phyloP scores from a whole-genome alignment of 1,284 basidiomycete species.

The Moniliophthora roreri region DNA sequence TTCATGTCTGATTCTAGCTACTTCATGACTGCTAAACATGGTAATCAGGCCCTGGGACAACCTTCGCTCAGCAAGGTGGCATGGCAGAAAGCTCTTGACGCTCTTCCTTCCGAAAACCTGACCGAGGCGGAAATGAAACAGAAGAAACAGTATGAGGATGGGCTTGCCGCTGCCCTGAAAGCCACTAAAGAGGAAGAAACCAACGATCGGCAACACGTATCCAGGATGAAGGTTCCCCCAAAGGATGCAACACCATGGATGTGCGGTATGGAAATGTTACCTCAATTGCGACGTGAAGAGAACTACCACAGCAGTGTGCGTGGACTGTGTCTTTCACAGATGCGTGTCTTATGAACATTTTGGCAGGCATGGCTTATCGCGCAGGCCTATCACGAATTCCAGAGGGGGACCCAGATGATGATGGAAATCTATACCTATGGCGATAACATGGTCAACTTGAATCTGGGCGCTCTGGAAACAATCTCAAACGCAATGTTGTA shows the following conservation, averaged over 20 bases:
- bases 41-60: constrained; percentile 3
- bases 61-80: background rate
- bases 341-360: background rate
- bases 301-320: constrained; percentile 4
- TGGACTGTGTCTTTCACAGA: background rate
- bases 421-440: no score
- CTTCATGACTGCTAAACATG: background rate
- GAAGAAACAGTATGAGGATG: constrained; percentile 1
- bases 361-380: background rate
- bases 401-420: no score
- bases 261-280: background rate
- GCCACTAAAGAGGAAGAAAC: background rate
- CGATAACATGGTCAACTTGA: no score
- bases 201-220: background rate
- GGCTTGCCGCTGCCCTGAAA: background rate
- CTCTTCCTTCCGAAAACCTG: constrained; percentile 1
- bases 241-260: constrained; percentile 2
- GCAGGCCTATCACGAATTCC: no score
- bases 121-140: background rate
- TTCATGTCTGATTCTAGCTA: background rate
- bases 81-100: constrained; percentile 2
- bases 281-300: background rate
- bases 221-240: background rate
- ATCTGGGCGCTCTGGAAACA: no score
- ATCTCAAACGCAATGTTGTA: no score